Base-by-base conservation (phyloP, 2,329 filamentous ascomycete species). In the Paradendryphiella salina region DNA sequence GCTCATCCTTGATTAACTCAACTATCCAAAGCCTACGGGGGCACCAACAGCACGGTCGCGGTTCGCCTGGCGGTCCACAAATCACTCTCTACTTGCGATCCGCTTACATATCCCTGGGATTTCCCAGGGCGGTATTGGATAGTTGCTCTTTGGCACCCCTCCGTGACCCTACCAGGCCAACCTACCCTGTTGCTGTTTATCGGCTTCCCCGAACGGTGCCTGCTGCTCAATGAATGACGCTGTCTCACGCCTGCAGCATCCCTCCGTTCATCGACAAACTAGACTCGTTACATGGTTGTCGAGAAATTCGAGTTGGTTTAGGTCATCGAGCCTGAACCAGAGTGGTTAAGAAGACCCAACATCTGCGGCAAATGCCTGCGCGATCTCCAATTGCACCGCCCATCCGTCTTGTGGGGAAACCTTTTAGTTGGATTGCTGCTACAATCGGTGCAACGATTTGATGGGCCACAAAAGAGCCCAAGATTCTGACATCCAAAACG, bases 51-150 rank as follows among this genome's bases (percentile, higher is more conserved):
- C 50, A 41, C 52, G 58, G 38, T 57, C 64, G 66, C 64, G 57
- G 57, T 60, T 46, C 66, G 61, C 41, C 50, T 31, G 43, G 65
- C 59, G 64, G 50, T 63, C 61, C 57, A 56, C 57, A 39, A 39
- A 59, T 39, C 58, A 56, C 56, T 62, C 61, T 59, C 61, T 58
- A 65, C 56, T 50, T 57, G 54, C 23, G 52, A 49, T 57, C 56
- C 59, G 55, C 41, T 56, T 56, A 50, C 60, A 58, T 58, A 49
- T 49, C 54, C 38, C 55, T 59, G 53, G 54, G 54, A 60, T 61
- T 56, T 40, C 55, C 49, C 56, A 46, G 50, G 52, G 55, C 57
- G 51, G 59, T 44, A 46, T 44, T 57, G 58, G 53, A 29, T 51
- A 54, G 45, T 35, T 39, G 46, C 54, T 9, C 49, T 43, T 43